A percentile compares a stretch with the other conserved stretches of the same genome.
phyloP scores from a whole-genome alignment of 495 filamentous ascomycete species.

The Neurospora hispaniola region DNA sequence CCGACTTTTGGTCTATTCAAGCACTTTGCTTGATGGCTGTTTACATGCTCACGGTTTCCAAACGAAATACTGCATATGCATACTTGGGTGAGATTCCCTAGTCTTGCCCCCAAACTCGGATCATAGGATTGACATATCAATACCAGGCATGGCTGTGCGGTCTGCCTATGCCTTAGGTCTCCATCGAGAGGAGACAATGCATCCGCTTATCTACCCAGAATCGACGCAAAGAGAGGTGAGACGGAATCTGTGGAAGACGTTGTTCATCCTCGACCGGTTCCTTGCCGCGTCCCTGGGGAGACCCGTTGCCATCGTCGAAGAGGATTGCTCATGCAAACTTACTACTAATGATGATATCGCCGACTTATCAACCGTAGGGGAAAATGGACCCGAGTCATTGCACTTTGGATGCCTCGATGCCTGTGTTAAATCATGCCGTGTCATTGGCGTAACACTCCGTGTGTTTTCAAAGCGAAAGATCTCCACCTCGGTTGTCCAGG shows the following conservation, averaged over 20 bases:
- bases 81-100: conserved; percentile 37
- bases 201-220: conserved; percentile 31
- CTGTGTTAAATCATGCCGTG: conserved; percentile 45
- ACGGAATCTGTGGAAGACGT: conserved; percentile 47
- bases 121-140: background rate
- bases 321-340: conserved; percentile 42
- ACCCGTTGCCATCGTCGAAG: conserved; percentile 50
- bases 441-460: conserved; percentile 57
- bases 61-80: conserved; percentile 48
- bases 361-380: conserved; percentile 15
- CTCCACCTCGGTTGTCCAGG: conserved; percentile 53
- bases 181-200: conserved; percentile 50
- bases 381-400: conserved; percentile 6
- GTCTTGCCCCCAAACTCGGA: background rate
- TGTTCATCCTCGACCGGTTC: conserved; percentile 54
- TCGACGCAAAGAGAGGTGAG: conserved; percentile 33
- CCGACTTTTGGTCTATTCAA: conserved; percentile 52
- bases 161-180: conserved; percentile 50
- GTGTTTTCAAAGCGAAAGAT: conserved; percentile 63
- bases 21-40: conserved; percentile 50
- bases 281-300: conserved; percentile 48
- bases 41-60: conserved; percentile 47
- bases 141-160: conserved; percentile 50
- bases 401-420: conserved; percentile 38
- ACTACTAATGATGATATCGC: conserved; percentile 30